phyloP scores from a whole-genome alignment of 371 early-diverging fungal genomes.

The Actinomortierella ambigua region DNA sequence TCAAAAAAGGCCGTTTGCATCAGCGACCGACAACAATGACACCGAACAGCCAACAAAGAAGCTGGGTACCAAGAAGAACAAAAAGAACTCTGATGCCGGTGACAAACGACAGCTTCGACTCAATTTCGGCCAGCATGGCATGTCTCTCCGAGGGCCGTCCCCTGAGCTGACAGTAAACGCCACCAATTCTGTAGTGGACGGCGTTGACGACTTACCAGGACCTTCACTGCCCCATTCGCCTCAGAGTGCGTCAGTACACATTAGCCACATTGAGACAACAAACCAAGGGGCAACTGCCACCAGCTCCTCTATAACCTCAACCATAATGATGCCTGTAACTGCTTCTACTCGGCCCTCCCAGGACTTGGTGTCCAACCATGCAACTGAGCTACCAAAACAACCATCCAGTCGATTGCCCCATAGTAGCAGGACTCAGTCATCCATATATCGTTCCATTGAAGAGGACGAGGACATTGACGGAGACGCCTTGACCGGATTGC shows the following conservation, averaged over 20 bases:
- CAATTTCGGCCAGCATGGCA: slow-evolving; percentile 42
- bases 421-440: too few species aligned
- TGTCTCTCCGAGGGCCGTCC: slow-evolving; percentile 11
- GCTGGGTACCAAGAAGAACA: too few species aligned
- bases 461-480: slow-evolving; percentile 8
- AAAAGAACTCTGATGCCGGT: background rate
- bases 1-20: too few species aligned
- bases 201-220: too few species aligned
- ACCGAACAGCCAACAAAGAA: too few species aligned
- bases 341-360: background rate
- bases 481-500: too few species aligned
- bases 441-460: background rate
- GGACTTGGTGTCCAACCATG: background rate
- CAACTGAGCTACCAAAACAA: background rate
- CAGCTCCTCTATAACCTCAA: background rate
- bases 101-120: slow-evolving; percentile 36
- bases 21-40: too few species aligned
- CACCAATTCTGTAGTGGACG: slow-evolving; percentile 15
- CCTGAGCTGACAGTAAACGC: slow-evolving; percentile 13
- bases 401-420: too few species aligned
- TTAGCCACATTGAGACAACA: too few species aligned
- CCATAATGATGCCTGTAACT: slow-evolving; percentile 1
- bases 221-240: too few species aligned
- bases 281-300: too few species aligned
- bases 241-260: too few species aligned